Conservation (phyloP, 352 stramenopile species). For the Pythium pectinolyticum region DNA sequence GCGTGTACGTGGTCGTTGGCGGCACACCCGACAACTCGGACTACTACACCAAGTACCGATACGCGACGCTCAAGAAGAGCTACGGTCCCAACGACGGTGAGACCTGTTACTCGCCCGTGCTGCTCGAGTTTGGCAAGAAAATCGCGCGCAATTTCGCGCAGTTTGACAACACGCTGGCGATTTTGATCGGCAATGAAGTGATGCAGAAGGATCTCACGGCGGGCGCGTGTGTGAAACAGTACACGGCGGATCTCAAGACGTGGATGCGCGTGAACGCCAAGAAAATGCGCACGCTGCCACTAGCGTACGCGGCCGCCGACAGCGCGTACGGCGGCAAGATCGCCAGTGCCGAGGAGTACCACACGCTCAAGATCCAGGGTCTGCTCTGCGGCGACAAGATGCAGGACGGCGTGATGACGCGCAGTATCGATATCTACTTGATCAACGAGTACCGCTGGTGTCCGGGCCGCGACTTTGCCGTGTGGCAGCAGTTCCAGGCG, state of each 20-base stretch:
- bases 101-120: constrained; percentile 83
- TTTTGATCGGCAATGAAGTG: constrained; percentile 88
- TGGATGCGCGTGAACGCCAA: constrained; percentile 89
- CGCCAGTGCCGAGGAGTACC: constrained; percentile 77
- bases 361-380: constrained; percentile 82
- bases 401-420: constrained; percentile 72
- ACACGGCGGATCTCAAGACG: constrained; percentile 82
- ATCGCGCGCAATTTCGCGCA: constrained; percentile 84
- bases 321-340: constrained; percentile 66
- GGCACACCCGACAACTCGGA: constrained; percentile 80
- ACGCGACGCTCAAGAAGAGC: constrained; percentile 49
- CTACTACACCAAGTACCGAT: constrained; percentile 86
- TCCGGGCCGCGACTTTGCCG: constrained; percentile 63
- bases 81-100: constrained; percentile 55
- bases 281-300: constrained; percentile 73
- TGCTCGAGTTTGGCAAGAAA: constrained; percentile 87
- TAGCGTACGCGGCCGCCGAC: constrained; percentile 83
- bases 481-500: constrained; percentile 76
- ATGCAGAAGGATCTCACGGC: constrained; percentile 85
- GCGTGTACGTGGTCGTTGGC: constrained; percentile 82
- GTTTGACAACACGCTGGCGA: constrained; percentile 85
- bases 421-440: constrained; percentile 87
- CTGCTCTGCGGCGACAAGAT: constrained; percentile 86
- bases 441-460: constrained; percentile 91
- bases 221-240: constrained; percentile 81